Evolutionary conservation across 495 filamentous ascomycete species (phyloP), one percentile per base, ranked within the genome.

Genomic region (Hypoxylon rickii): DNA sequence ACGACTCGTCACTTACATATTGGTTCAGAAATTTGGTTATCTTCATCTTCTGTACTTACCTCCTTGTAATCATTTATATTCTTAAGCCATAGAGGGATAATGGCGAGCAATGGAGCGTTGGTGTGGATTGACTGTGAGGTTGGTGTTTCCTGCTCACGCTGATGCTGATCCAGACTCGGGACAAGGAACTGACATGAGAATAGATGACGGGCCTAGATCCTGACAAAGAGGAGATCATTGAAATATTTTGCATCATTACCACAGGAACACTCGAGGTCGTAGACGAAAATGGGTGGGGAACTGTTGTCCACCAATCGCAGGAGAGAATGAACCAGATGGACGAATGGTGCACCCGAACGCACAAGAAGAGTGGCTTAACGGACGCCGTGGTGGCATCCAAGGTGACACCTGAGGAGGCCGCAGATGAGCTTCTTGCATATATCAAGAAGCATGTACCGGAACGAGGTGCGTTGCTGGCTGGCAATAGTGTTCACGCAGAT

Each of bases 131-230:
- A 90, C 67, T 90, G 86, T 64, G 88, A 89, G 75, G 86, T 88
- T 50, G 73, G 7, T 44, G 10, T 17, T 38, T 17, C 12, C 37
- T 34, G n/a, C 8, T 15, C 10, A 21, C 40, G 34, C 12, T 21
- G 10, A 15, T 32, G 31, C 6, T 32, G 20, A 7, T 38, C 6
- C 7, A 10, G 13, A 12, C n/a, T 41, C 8, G 38, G 24, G 4
- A 29, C 4, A 4, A 54, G 31, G 65, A 46, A 40, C 52, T 49
- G 45, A 47, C 16, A 20, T 17, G 34, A 11, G 26, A 39, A 2
- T 24, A 96, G 92, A 98, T 98, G 94, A 97, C 95, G 2, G 94
- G 94, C 2, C 84, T 98, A 3, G 78, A 96, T 68, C 75, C 84
- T 1, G 82, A 87, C 21, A 82, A 70, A 15, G 95, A 97, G 63